Base-by-base conservation (phyloP, 2,329 filamentous ascomycete genomes). In the Talaromyces amestolkiae region DNA sequence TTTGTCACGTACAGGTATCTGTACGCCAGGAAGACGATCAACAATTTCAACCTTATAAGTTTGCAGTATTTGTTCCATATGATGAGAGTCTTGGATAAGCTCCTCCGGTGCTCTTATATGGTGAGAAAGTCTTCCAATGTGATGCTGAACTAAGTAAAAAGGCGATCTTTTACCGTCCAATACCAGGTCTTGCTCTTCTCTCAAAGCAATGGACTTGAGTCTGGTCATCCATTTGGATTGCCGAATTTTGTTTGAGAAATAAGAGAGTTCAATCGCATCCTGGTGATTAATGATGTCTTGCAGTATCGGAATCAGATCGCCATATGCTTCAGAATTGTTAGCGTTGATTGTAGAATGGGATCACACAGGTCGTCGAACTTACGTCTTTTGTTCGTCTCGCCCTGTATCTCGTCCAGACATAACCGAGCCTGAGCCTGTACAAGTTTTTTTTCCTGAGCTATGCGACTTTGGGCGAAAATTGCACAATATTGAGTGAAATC, bases 101-200 rank as follows among this genome's bases (percentile, higher is more conserved):
- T 77, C 67, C 3, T 74, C 73, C 0, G 76, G 71, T 1, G 79
- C 77, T 10, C 80, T 76, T 2, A 81, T 70, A 61, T 80, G 79
- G 24, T 80, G 71, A n/a, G 78, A 79, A 1, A 86, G 69, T 0
- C 82, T 75, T 2, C 83, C 82, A 8, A 85, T 70, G 39, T 75
- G 74, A 68, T 85, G 83, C 4, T 73, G 71, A 5, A 78, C 72
- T 3, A 58, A 47, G 3, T 67, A 64, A 64, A 81, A 81, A 0
- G 65, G 61, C 53, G 67, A 31, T 27, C 58, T 33, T 47, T 60
- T 60, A 22, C 5, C 58, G 5, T 60, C 22, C 10, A 22, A 22
- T 47, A 17, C 15, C 41, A 60, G 39, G 7, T 15, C 7, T 60
- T 19, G 51, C 60, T 67, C 65, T 41, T 68, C 41, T 45, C 41